Base-by-base conservation (phyloP, 1,139 yeast species). In the Geotrichum australiense region DNA sequence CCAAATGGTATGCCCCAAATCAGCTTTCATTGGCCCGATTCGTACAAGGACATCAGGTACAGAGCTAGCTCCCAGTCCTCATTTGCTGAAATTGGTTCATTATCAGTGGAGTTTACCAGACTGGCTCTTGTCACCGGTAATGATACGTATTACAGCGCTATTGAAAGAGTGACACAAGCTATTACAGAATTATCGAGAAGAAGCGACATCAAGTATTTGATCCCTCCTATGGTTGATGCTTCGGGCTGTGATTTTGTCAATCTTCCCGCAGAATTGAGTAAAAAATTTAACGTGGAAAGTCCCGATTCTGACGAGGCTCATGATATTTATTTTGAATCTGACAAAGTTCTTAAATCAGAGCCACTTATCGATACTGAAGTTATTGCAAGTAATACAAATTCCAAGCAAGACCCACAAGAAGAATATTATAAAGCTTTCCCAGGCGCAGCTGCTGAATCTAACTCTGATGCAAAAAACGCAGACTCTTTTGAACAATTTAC, bases 71-170 rank as follows among this genome's bases (percentile, higher is more conserved):
- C 54, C 12, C 55, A 55, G 25, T 57, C 80, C 1, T 69, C 77
- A 3, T 67, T 82, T 7, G 82, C 89, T 0, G 86, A 80, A 51
- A 70, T 79, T 30, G 80, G 83, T 1, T 77, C 89, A 0, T 62
- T 81, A 51, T 75, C 80, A 18, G 64, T 83, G 43, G 94, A 83
- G 54, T 76, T 83, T 53, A 74, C 83, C 27, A 73, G 80, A 47
- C 65, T 83, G 53, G 68, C 89, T 3, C 78, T 76, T 50, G 59
- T 83, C 45, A 79, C 91, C 1, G 78, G 79, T 6, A 78, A 81
- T 40, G 56, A 66, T 45, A 62, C 62, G 35, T 74, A 73, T 50
- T 61, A 53, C 43, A 73, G 70, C 50, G 74, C 73, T 2, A 62
- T 71, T 18, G 68, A 69, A 12, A 61, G 73, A 27, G 62, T 74